These are phyloP conservation scores for Monilinia fructicola DNA, from an alignment of 2,329 filamentous ascomycete genomes.

Conservation along the genomic window DNA sequence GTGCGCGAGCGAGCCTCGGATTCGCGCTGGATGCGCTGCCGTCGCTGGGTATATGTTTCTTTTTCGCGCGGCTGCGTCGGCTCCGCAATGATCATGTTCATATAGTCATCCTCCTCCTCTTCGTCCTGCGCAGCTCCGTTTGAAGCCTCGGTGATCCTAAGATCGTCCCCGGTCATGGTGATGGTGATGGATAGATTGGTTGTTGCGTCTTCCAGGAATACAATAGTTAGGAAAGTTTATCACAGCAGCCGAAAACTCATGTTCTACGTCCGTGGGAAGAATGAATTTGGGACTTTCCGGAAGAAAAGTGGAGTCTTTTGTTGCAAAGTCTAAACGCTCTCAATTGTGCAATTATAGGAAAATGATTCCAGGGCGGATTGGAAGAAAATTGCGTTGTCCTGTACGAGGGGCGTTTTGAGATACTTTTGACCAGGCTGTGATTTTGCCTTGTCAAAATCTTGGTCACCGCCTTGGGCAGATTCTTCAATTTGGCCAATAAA, in stretches of 20 bases:
- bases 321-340: background rate
- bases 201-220: background rate
- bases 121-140: background rate
- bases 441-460: background rate
- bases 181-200: background rate
- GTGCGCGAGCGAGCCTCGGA: constrained; percentile 65
- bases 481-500: background rate
- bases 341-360: background rate
- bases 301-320: too few species aligned
- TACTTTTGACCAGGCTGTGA: constrained; percentile 2
- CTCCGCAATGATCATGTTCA: constrained; percentile 89
- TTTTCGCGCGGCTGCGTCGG: constrained; percentile 48
- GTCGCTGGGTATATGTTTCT: constrained; percentile 63
- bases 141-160: background rate
- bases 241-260: background rate
- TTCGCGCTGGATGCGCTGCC: constrained; percentile 50
- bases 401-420: background rate
- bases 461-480: constrained; percentile 1
- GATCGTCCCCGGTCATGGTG: background rate
- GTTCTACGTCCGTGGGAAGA: background rate
- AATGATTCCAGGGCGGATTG: background rate
- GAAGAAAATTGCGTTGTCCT: background rate
- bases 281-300: background rate
- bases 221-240: background rate
- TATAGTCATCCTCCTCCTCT: constrained; percentile 80